These are phyloP conservation scores for Eutypella sp. DNA, from an alignment of 2,329 filamentous ascomycete genomes.

Conservation along the genomic window DNA sequence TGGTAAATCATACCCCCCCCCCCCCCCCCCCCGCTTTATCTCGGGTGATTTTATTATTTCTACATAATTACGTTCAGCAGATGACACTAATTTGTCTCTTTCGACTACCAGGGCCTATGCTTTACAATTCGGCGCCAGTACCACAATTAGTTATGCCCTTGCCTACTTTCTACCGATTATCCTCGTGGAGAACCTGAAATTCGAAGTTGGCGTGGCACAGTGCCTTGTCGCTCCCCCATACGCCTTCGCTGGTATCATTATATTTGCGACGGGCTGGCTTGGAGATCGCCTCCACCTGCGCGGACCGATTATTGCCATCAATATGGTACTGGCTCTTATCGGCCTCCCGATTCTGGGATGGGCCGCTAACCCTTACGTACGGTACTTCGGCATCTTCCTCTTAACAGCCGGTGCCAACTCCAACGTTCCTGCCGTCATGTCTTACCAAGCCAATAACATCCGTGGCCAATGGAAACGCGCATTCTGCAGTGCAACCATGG, in stretches of 20 bases:
- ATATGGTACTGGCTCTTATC: conserved; percentile 61
- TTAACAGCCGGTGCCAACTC: conserved; percentile 72
- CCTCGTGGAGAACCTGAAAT: conserved; percentile 58
- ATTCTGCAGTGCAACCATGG: conserved; percentile 68
- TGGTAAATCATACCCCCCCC: conserved; percentile 25
- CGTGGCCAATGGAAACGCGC: conserved; percentile 82
- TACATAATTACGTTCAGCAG: too few species aligned
- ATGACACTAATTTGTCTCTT: too few species aligned
- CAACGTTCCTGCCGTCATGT: conserved; percentile 37
- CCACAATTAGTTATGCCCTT: conserved; percentile 69
- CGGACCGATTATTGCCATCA: conserved; percentile 61
- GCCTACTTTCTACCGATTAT: conserved; percentile 78
- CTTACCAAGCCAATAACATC: conserved; percentile 69
- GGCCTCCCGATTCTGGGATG: conserved; percentile 72
- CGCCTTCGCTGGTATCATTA: conserved; percentile 58
- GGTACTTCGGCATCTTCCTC: conserved; percentile 73
- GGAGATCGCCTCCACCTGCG: conserved; percentile 65
- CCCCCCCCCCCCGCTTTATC: too few species aligned
- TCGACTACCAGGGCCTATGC: conserved; percentile 50
- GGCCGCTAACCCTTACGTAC: conserved; percentile 46
- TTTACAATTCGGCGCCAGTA: conserved; percentile 59
- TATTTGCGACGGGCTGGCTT: conserved; percentile 54
- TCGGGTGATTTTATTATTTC: too few species aligned
- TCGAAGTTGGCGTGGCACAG: conserved; percentile 58
- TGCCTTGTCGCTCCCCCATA: conserved; percentile 70